Conservation (phyloP, 805 yeast species). For the Yarrowia keelungensis region DNA sequence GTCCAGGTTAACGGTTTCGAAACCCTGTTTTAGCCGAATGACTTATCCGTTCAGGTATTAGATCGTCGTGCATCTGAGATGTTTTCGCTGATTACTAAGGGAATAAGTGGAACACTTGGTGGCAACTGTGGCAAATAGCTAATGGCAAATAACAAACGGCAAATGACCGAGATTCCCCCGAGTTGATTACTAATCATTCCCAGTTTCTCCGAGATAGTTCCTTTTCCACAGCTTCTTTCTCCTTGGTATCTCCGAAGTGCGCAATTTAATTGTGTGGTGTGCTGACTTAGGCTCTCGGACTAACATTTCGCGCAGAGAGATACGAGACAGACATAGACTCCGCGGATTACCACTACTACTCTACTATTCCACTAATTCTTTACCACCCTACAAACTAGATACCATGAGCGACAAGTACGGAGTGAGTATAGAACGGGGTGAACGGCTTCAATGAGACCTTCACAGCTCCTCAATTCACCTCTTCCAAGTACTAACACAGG, state of each 20-base stretch:
- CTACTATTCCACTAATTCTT: not conserved
- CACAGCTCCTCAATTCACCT: no score
- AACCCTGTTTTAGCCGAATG: not conserved
- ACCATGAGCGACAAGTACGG: conserved; percentile 35
- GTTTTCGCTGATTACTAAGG: not conserved
- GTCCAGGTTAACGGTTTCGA: not conserved
- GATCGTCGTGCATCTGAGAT: conserved; percentile 19
- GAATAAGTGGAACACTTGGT: no score
- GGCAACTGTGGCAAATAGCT: no score
- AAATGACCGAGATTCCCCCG: no score
- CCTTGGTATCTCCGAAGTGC: conserved; percentile 6
- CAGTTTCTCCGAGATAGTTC: no score
- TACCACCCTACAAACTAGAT: not conserved
- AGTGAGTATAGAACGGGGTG: conserved; percentile 5
- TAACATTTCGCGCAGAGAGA: conserved; percentile 23
- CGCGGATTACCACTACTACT: not conserved
- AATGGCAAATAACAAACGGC: no score
- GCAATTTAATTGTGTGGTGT: not conserved
- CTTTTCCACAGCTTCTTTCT: no score
- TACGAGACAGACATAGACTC: conserved; percentile 4
- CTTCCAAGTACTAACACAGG: conserved; percentile 7
- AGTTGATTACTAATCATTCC: no score
- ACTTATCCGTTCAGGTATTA: not conserved
- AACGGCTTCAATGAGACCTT: no score
- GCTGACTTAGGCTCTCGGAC: conserved; percentile 29